A percentile compares a stretch with the other conserved stretches of the same genome.
phyloP scores from a whole-genome alignment of 2,329 filamentous ascomycete genomes.

The Podosphaera xanthii region DNA sequence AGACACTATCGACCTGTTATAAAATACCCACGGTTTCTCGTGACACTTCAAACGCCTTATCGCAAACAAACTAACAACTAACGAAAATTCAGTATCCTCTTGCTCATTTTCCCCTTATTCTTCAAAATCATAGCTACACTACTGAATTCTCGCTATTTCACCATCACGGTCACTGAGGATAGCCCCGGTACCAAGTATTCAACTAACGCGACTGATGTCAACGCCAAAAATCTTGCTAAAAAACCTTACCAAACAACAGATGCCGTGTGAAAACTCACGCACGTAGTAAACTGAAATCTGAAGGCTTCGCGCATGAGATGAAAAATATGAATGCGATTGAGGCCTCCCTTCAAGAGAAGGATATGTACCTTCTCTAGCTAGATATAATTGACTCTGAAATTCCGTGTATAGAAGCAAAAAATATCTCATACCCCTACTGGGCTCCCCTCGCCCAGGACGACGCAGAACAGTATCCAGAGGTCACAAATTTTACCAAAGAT shows the following conservation, averaged over 20 bases:
- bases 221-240: not conserved
- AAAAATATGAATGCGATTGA: not conserved
- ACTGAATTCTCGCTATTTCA: not conserved
- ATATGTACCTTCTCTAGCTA: not conserved
- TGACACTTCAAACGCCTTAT: not conserved
- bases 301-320: not conserved
- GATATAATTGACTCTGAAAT: not conserved
- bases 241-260: not conserved
- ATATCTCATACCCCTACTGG: not conserved
- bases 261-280: not conserved
- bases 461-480: not conserved
- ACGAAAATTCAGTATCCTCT: not conserved
- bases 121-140: too few species aligned
- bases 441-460: not conserved
- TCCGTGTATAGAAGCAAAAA: not conserved
- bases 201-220: not conserved
- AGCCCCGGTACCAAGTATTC: not conserved
- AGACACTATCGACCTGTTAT: too few species aligned
- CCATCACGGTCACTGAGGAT: not conserved
- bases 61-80: not conserved
- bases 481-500: too few species aligned
- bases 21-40: too few species aligned
- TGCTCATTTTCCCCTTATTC: not conserved
- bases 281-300: not conserved
- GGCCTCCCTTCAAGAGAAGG: not conserved